phyloP scores from a whole-genome alignment of 768 basidiomycete species.

The Psilocybe tampanensis region DNA sequence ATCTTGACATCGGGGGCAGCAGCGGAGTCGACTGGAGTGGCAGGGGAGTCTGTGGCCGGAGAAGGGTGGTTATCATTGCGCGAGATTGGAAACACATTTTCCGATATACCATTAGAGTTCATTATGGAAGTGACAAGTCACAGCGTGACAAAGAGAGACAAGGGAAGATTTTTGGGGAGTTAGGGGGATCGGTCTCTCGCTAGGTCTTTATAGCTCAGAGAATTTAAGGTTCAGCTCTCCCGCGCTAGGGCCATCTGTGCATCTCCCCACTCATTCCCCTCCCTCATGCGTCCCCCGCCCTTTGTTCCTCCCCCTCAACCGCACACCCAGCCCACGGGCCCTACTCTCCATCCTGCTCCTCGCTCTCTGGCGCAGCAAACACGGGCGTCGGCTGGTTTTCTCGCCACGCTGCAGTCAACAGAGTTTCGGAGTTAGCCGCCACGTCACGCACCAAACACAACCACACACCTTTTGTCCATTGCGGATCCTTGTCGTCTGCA shows the following conservation, averaged over 20 bases:
- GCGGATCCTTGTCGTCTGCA: slow-evolving; percentile 80
- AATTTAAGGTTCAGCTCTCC: slow-evolving; percentile 87
- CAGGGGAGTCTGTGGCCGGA: slow-evolving; percentile 54
- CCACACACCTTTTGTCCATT: slow-evolving; percentile 80
- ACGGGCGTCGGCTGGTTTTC: slow-evolving; percentile 86
- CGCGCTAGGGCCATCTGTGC: slow-evolving; percentile 66
- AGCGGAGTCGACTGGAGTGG: slow-evolving; percentile 58
- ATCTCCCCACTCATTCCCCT: slow-evolving; percentile 36
- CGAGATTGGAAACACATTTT: slow-evolving; percentile 32
- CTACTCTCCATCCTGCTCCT: slow-evolving; percentile 47
- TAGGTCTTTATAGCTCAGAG: slow-evolving; percentile 80
- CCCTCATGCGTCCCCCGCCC: slow-evolving; percentile 20
- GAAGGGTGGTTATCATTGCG: slow-evolving; percentile 33
- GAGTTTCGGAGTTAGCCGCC: slow-evolving; percentile 58
- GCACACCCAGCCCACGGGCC: slow-evolving; percentile 18
- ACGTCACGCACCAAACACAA: slow-evolving; percentile 63
- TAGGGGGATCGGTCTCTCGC: slow-evolving; percentile 68
- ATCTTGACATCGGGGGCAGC: slow-evolving; percentile 60
- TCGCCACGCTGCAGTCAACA: slow-evolving; percentile 73
- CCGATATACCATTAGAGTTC: slow-evolving; percentile 43
- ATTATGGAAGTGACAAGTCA: slow-evolving; percentile 81
- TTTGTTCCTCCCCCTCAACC: slow-evolving; percentile 19
- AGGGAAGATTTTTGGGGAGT: slow-evolving; percentile 77
- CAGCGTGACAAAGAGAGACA: slow-evolving; percentile 58
- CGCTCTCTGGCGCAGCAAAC: slow-evolving; percentile 69